Evolutionary conservation across 2,329 filamentous ascomycete genomes (phyloP).

Genomic region (Didymella pinodella): DNA sequence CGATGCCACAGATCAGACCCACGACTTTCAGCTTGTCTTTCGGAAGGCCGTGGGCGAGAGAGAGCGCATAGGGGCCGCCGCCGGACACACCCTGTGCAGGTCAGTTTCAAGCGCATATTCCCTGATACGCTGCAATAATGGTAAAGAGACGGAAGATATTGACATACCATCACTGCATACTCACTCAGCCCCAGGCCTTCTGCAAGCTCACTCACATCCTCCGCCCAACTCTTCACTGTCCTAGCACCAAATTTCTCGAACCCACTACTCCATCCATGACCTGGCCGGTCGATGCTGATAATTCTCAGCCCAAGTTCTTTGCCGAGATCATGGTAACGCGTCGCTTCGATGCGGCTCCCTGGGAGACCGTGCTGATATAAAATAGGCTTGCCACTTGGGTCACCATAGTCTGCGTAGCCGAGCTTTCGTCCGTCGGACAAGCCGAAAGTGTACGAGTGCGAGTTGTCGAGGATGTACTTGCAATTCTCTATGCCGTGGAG

Average conservation of each 20-base stretch:
- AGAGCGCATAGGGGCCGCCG: constrained; percentile 45
- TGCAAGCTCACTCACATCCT: constrained; percentile 36
- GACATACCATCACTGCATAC: constrained; percentile 39
- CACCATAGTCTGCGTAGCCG: constrained; percentile 47
- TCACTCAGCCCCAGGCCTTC: constrained; percentile 29
- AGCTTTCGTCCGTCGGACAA: constrained; percentile 50
- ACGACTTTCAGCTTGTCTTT: constrained; percentile 32
- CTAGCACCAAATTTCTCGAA: constrained; percentile 19
- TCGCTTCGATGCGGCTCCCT: constrained; percentile 42
- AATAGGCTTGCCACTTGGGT: constrained; percentile 34
- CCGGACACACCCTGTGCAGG: constrained; percentile 40
- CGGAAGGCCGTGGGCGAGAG: constrained; percentile 37
- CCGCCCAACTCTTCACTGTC: constrained; percentile 34
- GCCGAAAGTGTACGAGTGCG: constrained; percentile 39
- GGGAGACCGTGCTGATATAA: constrained; percentile 44
- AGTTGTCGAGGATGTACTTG: constrained; percentile 30
- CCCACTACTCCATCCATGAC: constrained; percentile 39
- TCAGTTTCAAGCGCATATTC: neutral
- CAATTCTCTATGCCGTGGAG: constrained; percentile 6
- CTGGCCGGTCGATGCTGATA: constrained; percentile 40
- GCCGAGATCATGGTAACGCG: constrained; percentile 32
- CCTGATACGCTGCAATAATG: no score
- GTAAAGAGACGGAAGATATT: no score
- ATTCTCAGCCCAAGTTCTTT: constrained; percentile 35
- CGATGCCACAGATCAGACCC: constrained; percentile 43